phyloP scores from a whole-genome alignment of 116 monocot species.

The Phalaenopsis hybrid region DNA sequence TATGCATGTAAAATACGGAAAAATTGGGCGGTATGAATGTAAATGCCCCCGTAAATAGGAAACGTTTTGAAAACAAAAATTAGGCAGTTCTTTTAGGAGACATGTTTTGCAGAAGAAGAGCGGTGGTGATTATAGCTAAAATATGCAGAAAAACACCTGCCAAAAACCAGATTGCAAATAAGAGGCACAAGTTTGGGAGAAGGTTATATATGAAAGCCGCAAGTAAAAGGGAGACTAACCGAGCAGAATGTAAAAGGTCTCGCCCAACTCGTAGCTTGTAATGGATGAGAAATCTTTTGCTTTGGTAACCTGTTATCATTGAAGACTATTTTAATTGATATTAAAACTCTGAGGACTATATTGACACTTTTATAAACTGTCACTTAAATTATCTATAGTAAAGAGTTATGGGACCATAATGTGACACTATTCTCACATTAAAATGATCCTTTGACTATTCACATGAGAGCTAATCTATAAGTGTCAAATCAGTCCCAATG shows the following conservation, averaged over 20 bases:
- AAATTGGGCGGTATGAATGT: too few relatives aligned
- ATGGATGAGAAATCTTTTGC: slow-evolving; percentile 15
- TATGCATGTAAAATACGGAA: too few relatives aligned
- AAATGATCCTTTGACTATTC: too few relatives aligned
- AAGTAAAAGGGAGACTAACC: slow-evolving; percentile 15
- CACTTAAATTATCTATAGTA: too few relatives aligned
- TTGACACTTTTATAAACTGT: too few relatives aligned
- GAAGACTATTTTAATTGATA: too few relatives aligned
- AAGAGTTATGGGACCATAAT: too few relatives aligned
- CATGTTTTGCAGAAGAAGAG: slow-evolving; percentile 47
- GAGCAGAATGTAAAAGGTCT: slow-evolving; percentile 23
- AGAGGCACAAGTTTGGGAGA: background rate
- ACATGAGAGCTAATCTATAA: too few relatives aligned
- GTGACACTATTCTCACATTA: too few relatives aligned
- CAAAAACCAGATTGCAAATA: background rate
- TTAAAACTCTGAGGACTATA: too few relatives aligned
- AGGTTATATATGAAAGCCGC: background rate
- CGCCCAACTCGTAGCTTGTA: slow-evolving; percentile 30
- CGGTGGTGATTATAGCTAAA: slow-evolving; percentile 33
- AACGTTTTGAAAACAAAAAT: background rate
- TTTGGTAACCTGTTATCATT: slow-evolving; percentile 25
- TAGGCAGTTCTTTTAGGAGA: slow-evolving; percentile 48
- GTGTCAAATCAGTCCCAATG: too few relatives aligned
- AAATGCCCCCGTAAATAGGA: too few relatives aligned
- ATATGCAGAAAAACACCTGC: slow-evolving; percentile 42